Percentiles rank a stretch among this genome's conserved stretches.
phyloP scores from a whole-genome alignment of 73 alveolate species.

The Paramecium bursaria region DNA sequence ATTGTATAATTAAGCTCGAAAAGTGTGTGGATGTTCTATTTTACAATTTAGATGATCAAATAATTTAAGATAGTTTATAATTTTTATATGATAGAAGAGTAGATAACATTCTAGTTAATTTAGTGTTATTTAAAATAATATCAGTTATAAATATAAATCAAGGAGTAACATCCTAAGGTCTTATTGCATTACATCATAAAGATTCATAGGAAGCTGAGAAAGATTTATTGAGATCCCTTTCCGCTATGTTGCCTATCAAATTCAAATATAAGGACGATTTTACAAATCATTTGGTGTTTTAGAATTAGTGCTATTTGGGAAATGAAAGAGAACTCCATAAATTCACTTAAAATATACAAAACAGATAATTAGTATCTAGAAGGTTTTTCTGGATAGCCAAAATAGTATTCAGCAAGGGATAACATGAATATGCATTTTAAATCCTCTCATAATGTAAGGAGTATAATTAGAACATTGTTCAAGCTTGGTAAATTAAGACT shows the following conservation, averaged over 20 bases:
- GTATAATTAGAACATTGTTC: no score
- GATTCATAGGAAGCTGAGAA: constrained; percentile 30
- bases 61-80: constrained; percentile 17
- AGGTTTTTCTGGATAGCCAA: no score
- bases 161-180: constrained; percentile 2
- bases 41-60: constrained; percentile 10
- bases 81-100: background rate
- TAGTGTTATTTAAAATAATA: background rate
- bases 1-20: background rate
- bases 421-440: no score
- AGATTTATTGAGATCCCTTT: background rate
- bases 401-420: no score
- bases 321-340: no score
- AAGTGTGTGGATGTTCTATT: background rate
- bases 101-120: constrained; percentile 1
- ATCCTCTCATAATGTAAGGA: no score
- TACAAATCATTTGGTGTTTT: background rate
- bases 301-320: constrained; percentile 14
- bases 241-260: background rate
- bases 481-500: constrained; percentile 37
- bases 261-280: background rate
- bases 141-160: background rate
- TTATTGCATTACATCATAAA: constrained; percentile 18
- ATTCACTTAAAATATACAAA: no score
- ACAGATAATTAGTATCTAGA: no score